phyloP scores from a whole-genome alignment of 345 rosid genomes.

The Citrus glauca region DNA sequence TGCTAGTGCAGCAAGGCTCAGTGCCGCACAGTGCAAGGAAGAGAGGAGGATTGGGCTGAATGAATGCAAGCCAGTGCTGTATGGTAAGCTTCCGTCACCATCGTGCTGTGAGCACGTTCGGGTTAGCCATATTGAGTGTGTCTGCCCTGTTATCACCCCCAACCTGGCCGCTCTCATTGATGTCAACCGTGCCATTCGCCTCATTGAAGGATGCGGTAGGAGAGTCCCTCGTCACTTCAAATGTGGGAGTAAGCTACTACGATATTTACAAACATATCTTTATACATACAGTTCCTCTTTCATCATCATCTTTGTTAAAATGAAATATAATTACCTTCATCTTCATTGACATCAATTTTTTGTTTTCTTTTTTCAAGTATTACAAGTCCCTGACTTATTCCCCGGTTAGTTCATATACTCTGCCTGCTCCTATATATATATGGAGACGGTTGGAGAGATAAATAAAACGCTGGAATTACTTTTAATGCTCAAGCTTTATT shows the following conservation, averaged over 20 bases:
- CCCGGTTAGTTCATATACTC: accelerated
- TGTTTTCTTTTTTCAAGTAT: background rate
- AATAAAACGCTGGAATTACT: no score
- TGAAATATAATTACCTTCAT: no score
- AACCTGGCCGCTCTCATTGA: conserved; percentile 27
- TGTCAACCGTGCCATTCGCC: conserved; percentile 31
- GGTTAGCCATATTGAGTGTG: conserved; percentile 27
- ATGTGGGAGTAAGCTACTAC: conserved; percentile 37
- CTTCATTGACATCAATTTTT: background rate
- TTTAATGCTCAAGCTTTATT: no score
- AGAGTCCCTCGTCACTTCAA: conserved; percentile 39
- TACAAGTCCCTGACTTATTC: background rate
- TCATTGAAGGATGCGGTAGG: conserved; percentile 38
- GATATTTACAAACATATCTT: background rate
- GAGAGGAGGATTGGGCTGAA: conserved; percentile 28
- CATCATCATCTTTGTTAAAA: background rate
- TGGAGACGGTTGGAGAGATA: no score
- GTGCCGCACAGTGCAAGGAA: conserved; percentile 27
- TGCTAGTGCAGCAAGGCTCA: conserved; percentile 4
- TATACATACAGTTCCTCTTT: background rate
- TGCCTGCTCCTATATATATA: no score
- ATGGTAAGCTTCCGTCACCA: conserved; percentile 29
- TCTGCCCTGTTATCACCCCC: conserved; percentile 30
- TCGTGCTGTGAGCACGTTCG: conserved; percentile 35
- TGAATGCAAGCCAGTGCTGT: conserved; percentile 37